Percentiles rank a stretch among this genome's conserved stretches.
Evolutionary conservation across 1,284 basidiomycete genomes (phyloP).

Genomic region (Anthracocystis panici-leucophaei): DNA sequence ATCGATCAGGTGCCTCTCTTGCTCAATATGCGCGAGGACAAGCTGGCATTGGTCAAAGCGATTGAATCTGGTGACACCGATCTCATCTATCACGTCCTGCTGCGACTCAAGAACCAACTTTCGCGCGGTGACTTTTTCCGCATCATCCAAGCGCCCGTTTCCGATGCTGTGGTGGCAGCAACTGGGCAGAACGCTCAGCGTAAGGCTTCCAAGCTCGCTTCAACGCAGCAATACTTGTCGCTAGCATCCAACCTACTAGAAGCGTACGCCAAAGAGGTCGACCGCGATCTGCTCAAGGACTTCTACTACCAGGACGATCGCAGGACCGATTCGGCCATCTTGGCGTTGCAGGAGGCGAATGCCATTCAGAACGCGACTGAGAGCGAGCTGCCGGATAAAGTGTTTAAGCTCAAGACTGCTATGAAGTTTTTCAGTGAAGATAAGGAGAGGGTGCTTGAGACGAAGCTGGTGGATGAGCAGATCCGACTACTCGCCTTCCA

Average conservation of each 20-base stretch:
- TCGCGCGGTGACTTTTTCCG: constrained; percentile 93
- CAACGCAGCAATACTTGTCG: constrained; percentile 44
- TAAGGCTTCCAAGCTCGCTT: constrained; percentile 27
- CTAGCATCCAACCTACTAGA: constrained; percentile 63
- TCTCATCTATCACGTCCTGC: constrained; percentile 71
- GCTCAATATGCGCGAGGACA: constrained; percentile 93
- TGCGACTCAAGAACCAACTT: constrained; percentile 76
- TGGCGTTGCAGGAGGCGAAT: constrained; percentile 80
- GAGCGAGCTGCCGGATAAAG: constrained; percentile 71
- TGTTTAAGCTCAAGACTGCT: constrained; percentile 81
- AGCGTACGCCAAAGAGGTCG: constrained; percentile 70
- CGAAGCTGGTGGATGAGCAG: constrained; percentile 93
- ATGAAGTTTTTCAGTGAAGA: constrained; percentile 95
- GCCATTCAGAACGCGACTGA: constrained; percentile 21
- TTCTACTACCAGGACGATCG: constrained; percentile 99
- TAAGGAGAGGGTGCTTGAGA: constrained; percentile 87
- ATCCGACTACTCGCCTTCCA: constrained; percentile 82
- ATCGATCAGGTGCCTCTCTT: constrained; percentile 94
- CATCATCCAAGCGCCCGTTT: constrained; percentile 77
- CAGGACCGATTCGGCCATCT: constrained; percentile 86
- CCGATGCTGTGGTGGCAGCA: constrained; percentile 28
- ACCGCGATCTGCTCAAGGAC: constrained; percentile 89
- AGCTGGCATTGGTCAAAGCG: constrained; percentile 86
- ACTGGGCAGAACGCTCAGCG: constrained; percentile 9
- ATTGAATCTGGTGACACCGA: constrained; percentile 96